These are phyloP conservation scores for Asterophora lycoperdoides DNA, from an alignment of 768 basidiomycete species.

Conservation along the genomic window DNA sequence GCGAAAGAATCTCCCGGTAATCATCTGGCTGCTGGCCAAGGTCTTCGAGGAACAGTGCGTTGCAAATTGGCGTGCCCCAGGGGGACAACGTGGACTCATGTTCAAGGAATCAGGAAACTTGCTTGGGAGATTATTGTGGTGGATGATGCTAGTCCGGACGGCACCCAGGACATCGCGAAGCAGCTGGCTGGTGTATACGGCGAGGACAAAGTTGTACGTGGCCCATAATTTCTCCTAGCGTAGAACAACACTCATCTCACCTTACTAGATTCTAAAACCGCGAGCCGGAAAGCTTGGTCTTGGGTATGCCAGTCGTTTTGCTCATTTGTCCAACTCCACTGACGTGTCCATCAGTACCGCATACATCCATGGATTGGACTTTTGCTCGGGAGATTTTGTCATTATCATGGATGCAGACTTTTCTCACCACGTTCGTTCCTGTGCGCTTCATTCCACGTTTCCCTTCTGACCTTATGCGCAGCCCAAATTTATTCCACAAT, in stretches of 20 bases:
- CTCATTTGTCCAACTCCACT: not conserved
- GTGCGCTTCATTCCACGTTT: not conserved
- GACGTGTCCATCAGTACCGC: conserved; percentile 47
- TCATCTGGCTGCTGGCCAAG: conserved; percentile 79
- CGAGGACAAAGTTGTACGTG: conserved; percentile 72
- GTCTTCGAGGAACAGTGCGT: conserved; percentile 75
- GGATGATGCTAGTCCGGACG: conserved; percentile 90
- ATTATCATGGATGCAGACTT: conserved; percentile 98
- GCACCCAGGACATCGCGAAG: conserved; percentile 82
- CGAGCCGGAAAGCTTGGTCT: conserved; percentile 89
- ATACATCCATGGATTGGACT: conserved; percentile 88
- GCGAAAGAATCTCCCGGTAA: conserved; percentile 85
- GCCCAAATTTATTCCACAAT: conserved; percentile 95
- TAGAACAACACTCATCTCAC: conserved; percentile 3
- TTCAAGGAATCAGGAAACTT: conserved; percentile 45
- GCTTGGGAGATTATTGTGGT: conserved; percentile 89
- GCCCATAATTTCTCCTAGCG: conserved; percentile 1
- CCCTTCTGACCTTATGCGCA: conserved; percentile 23
- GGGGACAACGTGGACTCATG: conserved; percentile 12
- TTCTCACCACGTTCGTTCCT: conserved; percentile 76
- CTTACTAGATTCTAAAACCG: conserved; percentile 67
- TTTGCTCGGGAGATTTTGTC: conserved; percentile 87
- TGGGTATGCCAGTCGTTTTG: conserved; percentile 47
- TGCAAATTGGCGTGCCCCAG: not conserved
- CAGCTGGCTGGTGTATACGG: conserved; percentile 80